A percentile compares a stretch with the other conserved stretches of the same genome.
Evolutionary conservation across 2,329 filamentous ascomycete genomes (phyloP).

Genomic region (Diplocarpon mali): DNA sequence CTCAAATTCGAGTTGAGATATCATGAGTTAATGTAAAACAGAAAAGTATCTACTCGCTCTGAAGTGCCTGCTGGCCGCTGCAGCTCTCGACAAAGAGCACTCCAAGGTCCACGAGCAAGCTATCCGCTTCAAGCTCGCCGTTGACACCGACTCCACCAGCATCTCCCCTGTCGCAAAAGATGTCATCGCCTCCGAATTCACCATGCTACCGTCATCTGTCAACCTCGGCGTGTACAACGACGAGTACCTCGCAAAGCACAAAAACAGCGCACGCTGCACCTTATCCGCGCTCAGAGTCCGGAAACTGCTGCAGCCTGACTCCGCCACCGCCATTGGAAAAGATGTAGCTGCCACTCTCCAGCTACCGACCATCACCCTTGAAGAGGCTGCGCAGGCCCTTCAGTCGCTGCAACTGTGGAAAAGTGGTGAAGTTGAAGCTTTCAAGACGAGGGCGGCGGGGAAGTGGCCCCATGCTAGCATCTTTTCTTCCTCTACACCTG

Average conservation of each 20-base stretch:
- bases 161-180: conserved; percentile 55
- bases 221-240: conserved; percentile 56
- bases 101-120: conserved; percentile 67
- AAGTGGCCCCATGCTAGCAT: conserved; percentile 31
- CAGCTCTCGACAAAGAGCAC: conserved; percentile 56
- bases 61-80: conserved; percentile 68
- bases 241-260: conserved; percentile 51
- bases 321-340: conserved; percentile 46
- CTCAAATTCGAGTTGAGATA: neutral
- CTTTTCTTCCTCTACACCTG: conserved; percentile 6
- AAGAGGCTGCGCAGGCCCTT: conserved; percentile 46
- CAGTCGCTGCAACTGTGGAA: conserved; percentile 38
- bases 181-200: conserved; percentile 59
- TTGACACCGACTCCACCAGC: conserved; percentile 46
- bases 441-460: conserved; percentile 36
- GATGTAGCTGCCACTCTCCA: conserved; percentile 50
- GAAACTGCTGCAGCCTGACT: conserved; percentile 44
- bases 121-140: conserved; percentile 53
- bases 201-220: conserved; percentile 43
- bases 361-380: conserved; percentile 37
- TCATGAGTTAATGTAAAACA: conserved; percentile 30
- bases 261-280: conserved; percentile 48
- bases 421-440: conserved; percentile 37
- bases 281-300: conserved; percentile 52
- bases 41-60: conserved; percentile 83